Evolutionary conservation across 768 basidiomycete species (phyloP), one percentile per base, ranked within the genome.

Genomic region (Udeniomyces megalosporus): DNA sequence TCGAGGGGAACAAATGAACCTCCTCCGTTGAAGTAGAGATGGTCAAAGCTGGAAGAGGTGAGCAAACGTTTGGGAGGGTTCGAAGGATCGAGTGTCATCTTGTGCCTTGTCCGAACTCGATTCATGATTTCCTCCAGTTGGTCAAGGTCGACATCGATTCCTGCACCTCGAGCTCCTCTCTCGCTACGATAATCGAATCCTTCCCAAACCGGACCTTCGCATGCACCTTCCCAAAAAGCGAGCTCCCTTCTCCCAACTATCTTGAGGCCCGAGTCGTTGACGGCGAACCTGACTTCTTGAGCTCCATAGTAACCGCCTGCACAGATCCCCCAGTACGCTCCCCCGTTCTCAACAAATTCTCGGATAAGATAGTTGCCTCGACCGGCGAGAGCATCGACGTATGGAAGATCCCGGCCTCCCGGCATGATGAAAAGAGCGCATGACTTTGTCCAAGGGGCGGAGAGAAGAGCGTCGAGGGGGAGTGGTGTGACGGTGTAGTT

Each of bases 381-480:
- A 11, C 75, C 57, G 8, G 65, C 69, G 47, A 78, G 69, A 44
- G 74, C 71, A 53, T 71, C 68, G 15, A 75, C 71, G 71, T 74
- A 78, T 22, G 75, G 76, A 10, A 74, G 67, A 63, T 77, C 76
- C 32, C 78, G 74, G 52, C 79, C 79, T 60, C 82, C 78, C n/a
- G 86, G 82, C 61, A 93, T 75, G 54, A 91, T 84, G 20, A 96
- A 79, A 1, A 93, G 76, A 2, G 84, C 83, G 70, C 88, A 92
- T 11, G 79, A 78, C 6, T 75, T 69, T 42, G 80, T 72, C 92
- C 91, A 96, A 22, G 91, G 90, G 49, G 84, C 83, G 0, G 78
- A 75, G 1, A 77, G 73, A 5, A 96, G 74, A 2, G 79, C 71
- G 45, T 80, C 74, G 12, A 78, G 77, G 0, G 81, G 75, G 55